These are phyloP conservation scores for Sporisorium graminicola DNA, from an alignment of 1,284 basidiomycete genomes.

Conservation along the genomic window DNA sequence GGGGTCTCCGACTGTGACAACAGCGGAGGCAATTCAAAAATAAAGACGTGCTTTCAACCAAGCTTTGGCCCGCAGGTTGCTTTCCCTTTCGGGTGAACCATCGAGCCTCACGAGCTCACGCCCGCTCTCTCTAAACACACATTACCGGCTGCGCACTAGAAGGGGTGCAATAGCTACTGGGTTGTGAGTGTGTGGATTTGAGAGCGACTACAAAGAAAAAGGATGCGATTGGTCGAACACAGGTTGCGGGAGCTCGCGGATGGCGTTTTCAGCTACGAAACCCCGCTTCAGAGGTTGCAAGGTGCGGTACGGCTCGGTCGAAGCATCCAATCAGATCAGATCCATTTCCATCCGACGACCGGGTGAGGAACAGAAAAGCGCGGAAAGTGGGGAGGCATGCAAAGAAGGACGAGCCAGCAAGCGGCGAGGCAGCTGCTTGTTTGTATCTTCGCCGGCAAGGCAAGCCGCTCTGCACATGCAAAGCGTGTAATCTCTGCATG, in stretches of 20 bases:
- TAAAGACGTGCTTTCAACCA: neutral
- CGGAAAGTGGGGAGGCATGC: neutral
- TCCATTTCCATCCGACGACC: conserved; percentile 38
- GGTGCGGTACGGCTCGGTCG: conserved; percentile 3
- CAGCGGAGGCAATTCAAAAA: neutral
- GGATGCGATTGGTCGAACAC: conserved; percentile 26
- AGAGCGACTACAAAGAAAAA: conserved; percentile 1
- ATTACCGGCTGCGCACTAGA: neutral
- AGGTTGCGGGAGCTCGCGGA: conserved; percentile 23
- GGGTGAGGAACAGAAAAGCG: neutral
- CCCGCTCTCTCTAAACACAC: no score
- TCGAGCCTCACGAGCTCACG: no score
- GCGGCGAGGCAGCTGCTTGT: no score
- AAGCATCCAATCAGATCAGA: conserved; percentile 45
- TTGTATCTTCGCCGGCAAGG: neutral
- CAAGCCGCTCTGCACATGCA: conserved; percentile 2
- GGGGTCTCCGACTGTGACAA: conserved; percentile 4
- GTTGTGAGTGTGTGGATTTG: no score
- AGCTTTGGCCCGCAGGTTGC: neutral
- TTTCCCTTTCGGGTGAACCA: neutral
- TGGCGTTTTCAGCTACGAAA: conserved; percentile 1
- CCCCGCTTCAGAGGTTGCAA: conserved; percentile 2
- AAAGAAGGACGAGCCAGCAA: neutral
- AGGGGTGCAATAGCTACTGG: no score
- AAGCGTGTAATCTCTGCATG: neutral